Base-by-base conservation (phyloP, 805 yeast genomes). In the Phaffomyces thermotolerans region DNA sequence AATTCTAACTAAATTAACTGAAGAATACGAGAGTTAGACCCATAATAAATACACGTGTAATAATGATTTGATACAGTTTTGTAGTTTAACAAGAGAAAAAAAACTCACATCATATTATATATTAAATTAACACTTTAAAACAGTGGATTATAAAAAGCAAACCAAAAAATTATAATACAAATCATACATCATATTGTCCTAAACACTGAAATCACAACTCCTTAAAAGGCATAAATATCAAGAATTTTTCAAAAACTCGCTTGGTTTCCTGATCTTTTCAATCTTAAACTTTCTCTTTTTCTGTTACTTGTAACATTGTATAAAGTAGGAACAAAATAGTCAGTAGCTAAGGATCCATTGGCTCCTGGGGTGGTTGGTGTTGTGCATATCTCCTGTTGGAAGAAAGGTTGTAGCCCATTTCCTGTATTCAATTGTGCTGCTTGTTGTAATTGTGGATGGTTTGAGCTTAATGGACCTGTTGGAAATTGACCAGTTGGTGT, bases 201-300 rank as follows among this genome's bases (percentile, higher is more conserved):
- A 31, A 31, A 31, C 5, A 31, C 20, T 18, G 12, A 31, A 31
- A 29, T 13, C 31, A 29, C 10, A 12, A 27, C 15, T 20, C 34
- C 34, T 15, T 15, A 15, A 33, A 33, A 33, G 1, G 8, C 5
- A 31, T n/a, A n/a, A 31, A 9, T 1, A 31, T 17, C 14, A 8
- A 33, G 10, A 17, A 29, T 20, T 36, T 33, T n/a, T n/a, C n/a
- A 40, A 34, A 44, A 44, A 31, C 41, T 43, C 6, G 47, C 39
- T 32, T 51, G 49, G 36, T 51, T 54, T 22, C 62, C 59, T n/a
- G 54, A 41, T 53, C 79, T 68, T 54, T 75, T 75, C 52, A 73
- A 55, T 45, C 74, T 70, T 48, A 75, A 54, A 49, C 75, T 68
- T 48, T 75, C 79, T 51, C 80, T 68, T 55, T 75, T 75, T 47